These are phyloP conservation scores for Septoria petroselini DNA, from an alignment of 2,329 filamentous ascomycete species.

Conservation along the genomic window DNA sequence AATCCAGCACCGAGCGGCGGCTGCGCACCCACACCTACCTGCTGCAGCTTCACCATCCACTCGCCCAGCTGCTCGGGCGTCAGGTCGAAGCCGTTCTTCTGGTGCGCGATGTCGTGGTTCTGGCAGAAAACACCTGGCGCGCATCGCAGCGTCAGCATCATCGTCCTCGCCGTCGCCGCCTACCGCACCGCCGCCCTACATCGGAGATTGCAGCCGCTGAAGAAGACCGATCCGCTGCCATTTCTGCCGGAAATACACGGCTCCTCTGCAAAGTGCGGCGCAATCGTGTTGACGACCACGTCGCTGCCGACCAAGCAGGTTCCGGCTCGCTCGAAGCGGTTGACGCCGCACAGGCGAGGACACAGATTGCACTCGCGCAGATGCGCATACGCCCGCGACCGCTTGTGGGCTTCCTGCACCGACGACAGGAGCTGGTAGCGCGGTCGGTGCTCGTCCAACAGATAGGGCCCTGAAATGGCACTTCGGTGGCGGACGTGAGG, in stretches of 20 bases:
- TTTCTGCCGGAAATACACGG: slow-evolving; percentile 80
- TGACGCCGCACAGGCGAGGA: slow-evolving; percentile 71
- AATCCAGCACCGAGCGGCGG: no score
- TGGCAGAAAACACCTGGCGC: slow-evolving; percentile 60
- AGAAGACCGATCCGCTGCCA: slow-evolving; percentile 77
- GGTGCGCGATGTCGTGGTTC: slow-evolving; percentile 79
- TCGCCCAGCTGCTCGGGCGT: slow-evolving; percentile 74
- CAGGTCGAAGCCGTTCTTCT: slow-evolving; percentile 75
- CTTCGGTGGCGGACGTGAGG: slow-evolving; percentile 13
- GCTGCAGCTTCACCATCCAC: slow-evolving; percentile 80
- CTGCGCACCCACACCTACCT: slow-evolving; percentile 50
- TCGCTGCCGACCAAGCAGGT: slow-evolving; percentile 72
- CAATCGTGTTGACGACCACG: slow-evolving; percentile 78
- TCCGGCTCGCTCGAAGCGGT: slow-evolving; percentile 75
- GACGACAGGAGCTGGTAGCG: slow-evolving; percentile 68
- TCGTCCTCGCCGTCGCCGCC: neutral
- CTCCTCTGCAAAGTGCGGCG: slow-evolving; percentile 81
- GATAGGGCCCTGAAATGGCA: slow-evolving; percentile 58
- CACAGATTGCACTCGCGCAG: slow-evolving; percentile 78
- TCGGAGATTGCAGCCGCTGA: slow-evolving; percentile 70
- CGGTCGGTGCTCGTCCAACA: slow-evolving; percentile 67
- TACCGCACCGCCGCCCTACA: slow-evolving; percentile 44
- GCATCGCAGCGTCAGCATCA: slow-evolving; percentile 3
- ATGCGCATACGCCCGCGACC: slow-evolving; percentile 70
- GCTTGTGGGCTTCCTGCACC: slow-evolving; percentile 68